phyloP scores from a whole-genome alignment of 257 asterid genomes.

The Thymus quinquecostatus region DNA sequence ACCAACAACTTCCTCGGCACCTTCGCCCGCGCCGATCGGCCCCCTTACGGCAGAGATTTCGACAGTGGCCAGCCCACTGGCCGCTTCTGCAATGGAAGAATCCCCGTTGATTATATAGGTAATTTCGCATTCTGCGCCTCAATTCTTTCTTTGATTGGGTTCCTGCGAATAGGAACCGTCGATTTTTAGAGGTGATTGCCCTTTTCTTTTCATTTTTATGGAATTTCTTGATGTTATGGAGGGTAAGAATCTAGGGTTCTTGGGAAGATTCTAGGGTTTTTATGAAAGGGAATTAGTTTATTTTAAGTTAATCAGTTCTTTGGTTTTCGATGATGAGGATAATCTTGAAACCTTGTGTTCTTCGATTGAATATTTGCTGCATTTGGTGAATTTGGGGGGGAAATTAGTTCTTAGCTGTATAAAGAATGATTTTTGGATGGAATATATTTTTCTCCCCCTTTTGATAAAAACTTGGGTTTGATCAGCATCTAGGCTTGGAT shows the following conservation, averaged over 20 bases:
- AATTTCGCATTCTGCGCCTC: neutral
- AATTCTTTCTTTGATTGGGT: neutral
- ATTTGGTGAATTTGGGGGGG: neutral
- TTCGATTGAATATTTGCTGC: neutral
- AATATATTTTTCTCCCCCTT: neutral
- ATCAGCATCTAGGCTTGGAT: slow-evolving; percentile 74
- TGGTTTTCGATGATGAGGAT: neutral
- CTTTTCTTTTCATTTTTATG: neutral
- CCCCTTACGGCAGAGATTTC: slow-evolving; percentile 89
- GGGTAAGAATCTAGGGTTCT: slow-evolving; percentile 8
- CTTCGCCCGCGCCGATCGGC: slow-evolving; percentile 90
- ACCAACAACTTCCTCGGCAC: slow-evolving; percentile 89
- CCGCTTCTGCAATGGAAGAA: slow-evolving; percentile 90
- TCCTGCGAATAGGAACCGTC: neutral
- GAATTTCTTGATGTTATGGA: slow-evolving; percentile 1
- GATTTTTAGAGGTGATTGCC: neutral
- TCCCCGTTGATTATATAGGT: slow-evolving; percentile 92
- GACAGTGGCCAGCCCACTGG: slow-evolving; percentile 92
- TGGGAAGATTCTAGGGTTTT: neutral
- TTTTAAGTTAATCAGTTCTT: neutral
- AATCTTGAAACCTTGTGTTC: neutral
- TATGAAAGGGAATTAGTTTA: neutral
- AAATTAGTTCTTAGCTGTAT: neutral
- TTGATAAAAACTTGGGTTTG: slow-evolving; percentile 25
- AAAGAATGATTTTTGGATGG: slow-evolving; percentile 9